phyloP scores from a whole-genome alignment of 345 rosid species.

The Eucalyptus paniculata region DNA sequence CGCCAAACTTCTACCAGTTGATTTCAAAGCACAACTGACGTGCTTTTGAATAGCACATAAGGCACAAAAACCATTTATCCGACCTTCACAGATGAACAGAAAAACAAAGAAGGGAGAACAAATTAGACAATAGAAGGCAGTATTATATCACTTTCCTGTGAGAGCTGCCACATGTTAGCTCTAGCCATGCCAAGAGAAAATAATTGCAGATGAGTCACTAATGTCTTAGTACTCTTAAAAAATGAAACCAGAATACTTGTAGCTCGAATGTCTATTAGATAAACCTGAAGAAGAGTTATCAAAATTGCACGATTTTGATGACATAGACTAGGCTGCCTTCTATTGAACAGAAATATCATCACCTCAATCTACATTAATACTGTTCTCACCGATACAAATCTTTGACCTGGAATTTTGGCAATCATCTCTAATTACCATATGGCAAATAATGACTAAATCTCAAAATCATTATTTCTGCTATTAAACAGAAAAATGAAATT shows the following conservation, averaged over 20 bases:
- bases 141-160: not conserved
- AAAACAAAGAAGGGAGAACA: not conserved
- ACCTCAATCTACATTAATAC: not conserved
- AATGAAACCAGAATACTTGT: not conserved
- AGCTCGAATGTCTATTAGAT: not conserved
- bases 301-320: not conserved
- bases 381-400: not conserved
- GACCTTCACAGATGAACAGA: constrained; percentile 45
- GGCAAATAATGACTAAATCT: not conserved
- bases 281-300: not conserved
- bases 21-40: constrained; percentile 66
- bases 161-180: not conserved
- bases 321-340: not conserved
- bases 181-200: not conserved
- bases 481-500: not conserved
- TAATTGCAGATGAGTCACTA: not conserved
- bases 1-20: constrained; percentile 59
- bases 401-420: not conserved
- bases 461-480: not conserved
- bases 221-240: not conserved
- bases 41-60: constrained; percentile 97
- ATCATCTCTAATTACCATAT: not conserved
- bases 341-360: not conserved
- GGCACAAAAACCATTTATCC: constrained; percentile 86
- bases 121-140: not conserved